phyloP scores from a whole-genome alignment of 176 grass and related monocot genomes.

The Zizania latifolia region DNA sequence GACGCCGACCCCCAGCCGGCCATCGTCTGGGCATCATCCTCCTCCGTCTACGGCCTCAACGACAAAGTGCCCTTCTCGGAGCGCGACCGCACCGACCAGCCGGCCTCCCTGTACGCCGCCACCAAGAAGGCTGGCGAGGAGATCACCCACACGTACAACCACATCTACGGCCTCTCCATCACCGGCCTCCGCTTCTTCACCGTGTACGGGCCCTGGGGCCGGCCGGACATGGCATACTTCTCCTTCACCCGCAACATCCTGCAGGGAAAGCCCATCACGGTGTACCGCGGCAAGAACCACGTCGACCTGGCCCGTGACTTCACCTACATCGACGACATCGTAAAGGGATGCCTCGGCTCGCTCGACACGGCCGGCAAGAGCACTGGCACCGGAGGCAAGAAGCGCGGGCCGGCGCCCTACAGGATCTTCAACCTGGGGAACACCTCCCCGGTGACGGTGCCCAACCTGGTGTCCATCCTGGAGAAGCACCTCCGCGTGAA shows the following conservation, averaged over 20 bases:
- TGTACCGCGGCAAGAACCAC: constrained; percentile 65
- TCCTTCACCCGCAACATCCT: constrained; percentile 86
- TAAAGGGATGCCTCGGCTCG: constrained; percentile 67
- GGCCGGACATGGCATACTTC: constrained; percentile 96
- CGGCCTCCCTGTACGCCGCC: constrained; percentile 82
- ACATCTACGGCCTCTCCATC: constrained; percentile 86
- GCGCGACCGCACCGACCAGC: constrained; percentile 59
- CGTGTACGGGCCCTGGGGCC: constrained; percentile 74
- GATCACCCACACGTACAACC: constrained; percentile 91
- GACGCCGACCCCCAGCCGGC: constrained; percentile 74
- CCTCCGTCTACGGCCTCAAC: constrained; percentile 92
- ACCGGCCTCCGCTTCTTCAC: constrained; percentile 88
- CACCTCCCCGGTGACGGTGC: constrained; percentile 82
- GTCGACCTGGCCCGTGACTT: constrained; percentile 73
- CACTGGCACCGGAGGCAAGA: constrained; percentile 76
- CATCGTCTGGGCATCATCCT: constrained; percentile 79
- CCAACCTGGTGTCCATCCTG: constrained; percentile 64
- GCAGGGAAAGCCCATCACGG: constrained; percentile 79
- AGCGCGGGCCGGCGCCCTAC: constrained; percentile 65
- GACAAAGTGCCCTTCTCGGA: constrained; percentile 87
- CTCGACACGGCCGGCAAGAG: constrained; percentile 73
- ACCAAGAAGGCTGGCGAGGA: constrained; percentile 98
- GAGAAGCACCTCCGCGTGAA: constrained; percentile 72
- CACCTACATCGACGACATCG: constrained; percentile 96
- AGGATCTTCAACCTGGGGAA: constrained; percentile 91